These are phyloP conservation scores for Lachancea fermentati DNA, from an alignment of 805 yeast genomes.

Conservation along the genomic window DNA sequence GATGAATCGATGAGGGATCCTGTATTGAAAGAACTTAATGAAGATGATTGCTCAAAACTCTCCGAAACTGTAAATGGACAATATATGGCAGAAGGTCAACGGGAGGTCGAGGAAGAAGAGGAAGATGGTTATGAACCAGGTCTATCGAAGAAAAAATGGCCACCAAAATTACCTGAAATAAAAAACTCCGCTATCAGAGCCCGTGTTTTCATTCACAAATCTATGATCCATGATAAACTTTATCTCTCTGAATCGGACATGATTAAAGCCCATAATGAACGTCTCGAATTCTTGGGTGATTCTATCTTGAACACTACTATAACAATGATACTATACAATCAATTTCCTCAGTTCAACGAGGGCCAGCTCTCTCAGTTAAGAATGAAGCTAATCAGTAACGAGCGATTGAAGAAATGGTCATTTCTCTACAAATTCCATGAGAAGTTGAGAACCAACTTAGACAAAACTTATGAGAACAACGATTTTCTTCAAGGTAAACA, in stretches of 20 bases:
- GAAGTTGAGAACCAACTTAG: slow-evolving; percentile 45
- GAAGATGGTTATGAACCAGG: slow-evolving; percentile 27
- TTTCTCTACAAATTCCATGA: slow-evolving; percentile 60
- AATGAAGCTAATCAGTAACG: slow-evolving; percentile 66
- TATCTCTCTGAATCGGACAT: slow-evolving; percentile 53
- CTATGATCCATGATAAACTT: slow-evolving; percentile 54
- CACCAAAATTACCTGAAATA: slow-evolving; percentile 71
- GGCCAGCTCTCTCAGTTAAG: slow-evolving; percentile 74
- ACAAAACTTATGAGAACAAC: slow-evolving; percentile 23
- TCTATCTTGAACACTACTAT: slow-evolving; percentile 71
- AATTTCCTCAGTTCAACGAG: slow-evolving; percentile 68
- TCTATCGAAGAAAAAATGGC: slow-evolving; percentile 33
- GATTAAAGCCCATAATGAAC: slow-evolving; percentile 67
- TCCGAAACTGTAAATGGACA: slow-evolving; percentile 5
- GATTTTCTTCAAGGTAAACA: slow-evolving; percentile 46
- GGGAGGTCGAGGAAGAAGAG: slow-evolving; percentile 24
- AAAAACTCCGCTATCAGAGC: slow-evolving; percentile 51
- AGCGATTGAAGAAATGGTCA: slow-evolving; percentile 65
- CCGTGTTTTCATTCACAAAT: slow-evolving; percentile 77
- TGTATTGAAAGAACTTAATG: slow-evolving; percentile 15
- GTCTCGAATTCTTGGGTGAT: slow-evolving; percentile 89
- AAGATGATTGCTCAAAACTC: slow-evolving; percentile 16
- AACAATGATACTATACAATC: slow-evolving; percentile 58
- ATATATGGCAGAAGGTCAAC: slow-evolving; percentile 4
- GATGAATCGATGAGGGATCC: slow-evolving; percentile 16